Percentiles rank a stretch among this genome's conserved stretches.
These are phyloP conservation scores for Pisolithus tinctorius DNA, from an alignment of 768 basidiomycete species.

Conservation along the genomic window DNA sequence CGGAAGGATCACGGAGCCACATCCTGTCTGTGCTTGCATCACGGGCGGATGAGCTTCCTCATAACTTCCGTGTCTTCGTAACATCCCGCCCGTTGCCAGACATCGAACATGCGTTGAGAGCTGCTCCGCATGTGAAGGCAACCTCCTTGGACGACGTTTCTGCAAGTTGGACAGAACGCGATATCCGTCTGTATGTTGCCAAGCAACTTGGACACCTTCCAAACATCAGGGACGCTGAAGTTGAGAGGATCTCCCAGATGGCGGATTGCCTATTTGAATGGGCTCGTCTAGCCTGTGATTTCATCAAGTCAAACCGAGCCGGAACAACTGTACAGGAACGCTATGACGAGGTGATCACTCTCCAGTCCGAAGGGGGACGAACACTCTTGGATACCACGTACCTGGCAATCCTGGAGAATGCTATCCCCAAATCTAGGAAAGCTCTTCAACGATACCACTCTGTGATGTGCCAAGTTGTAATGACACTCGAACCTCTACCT, in stretches of 20 bases:
- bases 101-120: constrained; percentile 9
- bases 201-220: background rate
- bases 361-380: background rate
- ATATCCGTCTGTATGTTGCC: background rate
- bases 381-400: background rate
- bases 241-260: constrained; percentile 1
- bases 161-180: background rate
- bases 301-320: constrained; percentile 1
- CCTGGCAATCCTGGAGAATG: background rate
- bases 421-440: too few species aligned
- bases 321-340: background rate
- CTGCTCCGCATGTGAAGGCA: background rate
- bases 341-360: background rate
- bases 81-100: constrained; percentile 27
- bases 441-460: background rate
- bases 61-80: constrained; percentile 32
- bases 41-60: constrained; percentile 34
- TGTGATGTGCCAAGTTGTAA: background rate
- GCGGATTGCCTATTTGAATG: constrained; percentile 18
- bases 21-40: constrained; percentile 27
- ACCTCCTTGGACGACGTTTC: background rate
- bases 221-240: background rate
- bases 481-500: too few species aligned
- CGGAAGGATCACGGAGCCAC: constrained; percentile 1
- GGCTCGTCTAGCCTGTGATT: constrained; percentile 13